Conservation (phyloP, 2,329 filamentous ascomycete species). For the Keithomyces neogunnii region DNA sequence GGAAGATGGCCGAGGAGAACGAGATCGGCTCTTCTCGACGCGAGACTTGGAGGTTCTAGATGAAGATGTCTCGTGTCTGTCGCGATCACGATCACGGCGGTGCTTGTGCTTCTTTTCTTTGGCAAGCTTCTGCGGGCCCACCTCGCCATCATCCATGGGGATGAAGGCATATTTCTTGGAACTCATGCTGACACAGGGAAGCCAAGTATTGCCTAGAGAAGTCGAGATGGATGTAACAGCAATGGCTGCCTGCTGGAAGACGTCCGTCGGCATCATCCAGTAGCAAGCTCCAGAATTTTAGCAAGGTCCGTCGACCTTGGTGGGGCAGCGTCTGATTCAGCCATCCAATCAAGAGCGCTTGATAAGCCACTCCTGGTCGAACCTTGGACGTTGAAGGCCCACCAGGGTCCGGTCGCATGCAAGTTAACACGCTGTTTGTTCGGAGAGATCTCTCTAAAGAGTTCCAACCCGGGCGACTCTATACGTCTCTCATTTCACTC, state of each 20-base stretch:
- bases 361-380: background rate
- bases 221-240: background rate
- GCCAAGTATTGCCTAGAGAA: background rate
- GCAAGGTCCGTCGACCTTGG: background rate
- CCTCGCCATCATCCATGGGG: conserved; percentile 57
- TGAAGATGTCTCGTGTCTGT: conserved; percentile 24
- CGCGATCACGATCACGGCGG: background rate
- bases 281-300: background rate
- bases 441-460: background rate
- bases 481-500: conserved; percentile 2
- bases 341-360: background rate
- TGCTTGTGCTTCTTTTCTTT: conserved; percentile 34
- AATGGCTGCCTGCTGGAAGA: background rate
- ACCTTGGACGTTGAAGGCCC: background rate
- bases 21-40: conserved; percentile 23
- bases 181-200: conserved; percentile 27
- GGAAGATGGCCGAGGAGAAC: conserved; percentile 20
- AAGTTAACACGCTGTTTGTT: conserved; percentile 28
- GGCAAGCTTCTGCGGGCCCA: conserved; percentile 45
- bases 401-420: background rate
- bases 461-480: background rate
- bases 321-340: background rate
- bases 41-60: conserved; percentile 17
- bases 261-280: no score
- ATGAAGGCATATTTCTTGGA: conserved; percentile 58